These are phyloP conservation scores for Conidiobolus incongruus DNA, from an alignment of 371 early-diverging fungal genomes.

Conservation along the genomic window DNA sequence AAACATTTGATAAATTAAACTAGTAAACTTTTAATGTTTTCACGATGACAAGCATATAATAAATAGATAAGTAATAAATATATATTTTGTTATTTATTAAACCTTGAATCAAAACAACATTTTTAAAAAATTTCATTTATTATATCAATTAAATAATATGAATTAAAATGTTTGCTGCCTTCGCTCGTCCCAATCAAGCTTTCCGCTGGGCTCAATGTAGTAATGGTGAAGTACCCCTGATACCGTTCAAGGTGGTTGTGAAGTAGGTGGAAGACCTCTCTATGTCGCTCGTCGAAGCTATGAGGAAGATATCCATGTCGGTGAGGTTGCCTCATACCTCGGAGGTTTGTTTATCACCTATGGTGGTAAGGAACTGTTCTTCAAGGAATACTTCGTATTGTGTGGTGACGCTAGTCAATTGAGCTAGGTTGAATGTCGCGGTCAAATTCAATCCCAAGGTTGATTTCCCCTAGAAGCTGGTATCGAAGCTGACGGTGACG, in stretches of 20 bases:
- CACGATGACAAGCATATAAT: too few relatives aligned
- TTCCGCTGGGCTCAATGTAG: too few relatives aligned
- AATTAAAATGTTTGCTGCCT: too few relatives aligned
- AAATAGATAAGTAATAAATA: too few relatives aligned
- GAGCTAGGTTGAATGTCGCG: slow-evolving; percentile 15
- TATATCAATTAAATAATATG: too few relatives aligned
- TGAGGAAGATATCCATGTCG: slow-evolving; percentile 21
- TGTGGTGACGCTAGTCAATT: slow-evolving; percentile 19
- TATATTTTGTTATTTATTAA: too few relatives aligned
- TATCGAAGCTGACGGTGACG: slow-evolving; percentile 19
- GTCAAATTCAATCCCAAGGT: slow-evolving; percentile 7
- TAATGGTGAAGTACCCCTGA: too few relatives aligned
- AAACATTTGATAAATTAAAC: too few relatives aligned
- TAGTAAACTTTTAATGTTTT: too few relatives aligned
- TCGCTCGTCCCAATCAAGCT: too few relatives aligned
- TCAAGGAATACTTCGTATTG: slow-evolving; percentile 20
- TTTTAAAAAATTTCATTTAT: too few relatives aligned
- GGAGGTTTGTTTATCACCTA: slow-evolving; percentile 15
- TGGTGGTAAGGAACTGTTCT: slow-evolving; percentile 12
- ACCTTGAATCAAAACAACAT: too few relatives aligned
- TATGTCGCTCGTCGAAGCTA: slow-evolving; percentile 1
- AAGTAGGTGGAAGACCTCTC: slow-evolving; percentile 4
- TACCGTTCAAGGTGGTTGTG: slow-evolving; percentile 6
- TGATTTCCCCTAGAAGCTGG: slow-evolving; percentile 15
- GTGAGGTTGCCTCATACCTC: slow-evolving; percentile 17